phyloP scores from a whole-genome alignment of 2,329 filamentous ascomycete species.

The Fusarium tjaetaba region DNA sequence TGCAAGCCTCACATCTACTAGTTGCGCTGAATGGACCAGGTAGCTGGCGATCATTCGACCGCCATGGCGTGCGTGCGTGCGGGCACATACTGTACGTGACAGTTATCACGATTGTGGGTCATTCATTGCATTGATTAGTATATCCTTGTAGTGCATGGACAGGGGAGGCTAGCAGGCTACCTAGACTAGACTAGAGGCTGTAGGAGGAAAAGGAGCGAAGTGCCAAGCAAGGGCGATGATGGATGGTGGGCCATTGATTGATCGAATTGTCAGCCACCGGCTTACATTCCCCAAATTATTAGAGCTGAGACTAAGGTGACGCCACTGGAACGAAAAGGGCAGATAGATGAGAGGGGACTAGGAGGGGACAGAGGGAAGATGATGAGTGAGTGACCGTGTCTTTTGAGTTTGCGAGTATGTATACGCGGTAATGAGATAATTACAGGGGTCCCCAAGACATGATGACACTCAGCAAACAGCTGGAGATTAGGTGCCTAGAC shows the following conservation, averaged over 20 bases:
- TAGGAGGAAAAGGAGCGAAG: background rate
- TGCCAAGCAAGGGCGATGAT: background rate
- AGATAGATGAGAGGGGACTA: background rate
- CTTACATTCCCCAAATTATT: background rate
- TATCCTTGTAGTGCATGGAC: background rate
- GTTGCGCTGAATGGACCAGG: background rate
- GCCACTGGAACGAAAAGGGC: background rate
- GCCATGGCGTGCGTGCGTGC: background rate
- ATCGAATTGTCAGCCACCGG: background rate
- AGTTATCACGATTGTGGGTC: slow-evolving; percentile 12
- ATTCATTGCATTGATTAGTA: background rate
- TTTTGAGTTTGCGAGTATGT: background rate
- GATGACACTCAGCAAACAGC: background rate
- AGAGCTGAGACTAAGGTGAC: slow-evolving; percentile 3
- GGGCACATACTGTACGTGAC: background rate
- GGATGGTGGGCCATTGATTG: background rate
- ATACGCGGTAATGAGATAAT: background rate
- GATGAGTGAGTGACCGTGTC: background rate
- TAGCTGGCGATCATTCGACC: background rate
- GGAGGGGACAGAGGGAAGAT: background rate
- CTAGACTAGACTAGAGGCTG: too few species aligned
- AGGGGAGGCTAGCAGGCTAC: background rate
- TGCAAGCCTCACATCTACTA: background rate
- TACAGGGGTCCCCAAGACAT: background rate
- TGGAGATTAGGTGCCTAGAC: background rate